These are phyloP conservation scores for Leucosporidium scottii DNA, from an alignment of 768 basidiomycete species.

Conservation along the genomic window DNA sequence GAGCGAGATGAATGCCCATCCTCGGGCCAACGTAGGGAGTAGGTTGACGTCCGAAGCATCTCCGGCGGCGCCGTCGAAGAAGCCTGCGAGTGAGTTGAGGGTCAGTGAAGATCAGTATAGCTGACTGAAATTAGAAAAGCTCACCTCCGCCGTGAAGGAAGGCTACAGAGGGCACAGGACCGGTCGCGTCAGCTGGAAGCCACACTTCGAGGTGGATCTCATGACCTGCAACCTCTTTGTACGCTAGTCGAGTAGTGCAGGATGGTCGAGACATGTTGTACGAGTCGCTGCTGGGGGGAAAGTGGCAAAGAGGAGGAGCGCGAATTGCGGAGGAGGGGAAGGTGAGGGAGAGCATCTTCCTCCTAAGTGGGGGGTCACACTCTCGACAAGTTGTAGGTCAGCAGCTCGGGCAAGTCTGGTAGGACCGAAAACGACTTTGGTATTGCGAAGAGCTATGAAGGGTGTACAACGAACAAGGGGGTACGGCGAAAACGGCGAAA, in stretches of 20 bases:
- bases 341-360: not conserved
- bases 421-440: too few relatives aligned
- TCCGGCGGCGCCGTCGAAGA: constrained; percentile 26
- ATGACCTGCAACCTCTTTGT: constrained; percentile 18
- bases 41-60: constrained; percentile 17
- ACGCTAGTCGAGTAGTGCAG: not conserved
- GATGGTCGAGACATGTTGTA: not conserved
- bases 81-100: constrained; percentile 1
- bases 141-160: constrained; percentile 28
- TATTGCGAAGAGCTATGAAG: too few relatives aligned
- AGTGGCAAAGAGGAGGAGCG: not conserved
- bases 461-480: too few relatives aligned
- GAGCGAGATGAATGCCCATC: constrained; percentile 25
- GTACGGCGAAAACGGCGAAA: too few relatives aligned
- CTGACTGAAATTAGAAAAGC: not conserved
- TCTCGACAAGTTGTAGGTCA: not conserved
- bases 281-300: too few relatives aligned
- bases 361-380: not conserved
- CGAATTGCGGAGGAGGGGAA: not conserved
- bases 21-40: constrained; percentile 15
- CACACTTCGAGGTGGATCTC: constrained; percentile 23
- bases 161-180: constrained; percentile 5
- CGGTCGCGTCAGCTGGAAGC: not conserved
- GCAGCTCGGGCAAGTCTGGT: too few relatives aligned
- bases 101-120: not conserved